A percentile compares a stretch with the other conserved stretches of the same genome.
Conservation (phyloP, 202 grass and related monocot species). For the Schoenoplectus tabernaemontani region DNA sequence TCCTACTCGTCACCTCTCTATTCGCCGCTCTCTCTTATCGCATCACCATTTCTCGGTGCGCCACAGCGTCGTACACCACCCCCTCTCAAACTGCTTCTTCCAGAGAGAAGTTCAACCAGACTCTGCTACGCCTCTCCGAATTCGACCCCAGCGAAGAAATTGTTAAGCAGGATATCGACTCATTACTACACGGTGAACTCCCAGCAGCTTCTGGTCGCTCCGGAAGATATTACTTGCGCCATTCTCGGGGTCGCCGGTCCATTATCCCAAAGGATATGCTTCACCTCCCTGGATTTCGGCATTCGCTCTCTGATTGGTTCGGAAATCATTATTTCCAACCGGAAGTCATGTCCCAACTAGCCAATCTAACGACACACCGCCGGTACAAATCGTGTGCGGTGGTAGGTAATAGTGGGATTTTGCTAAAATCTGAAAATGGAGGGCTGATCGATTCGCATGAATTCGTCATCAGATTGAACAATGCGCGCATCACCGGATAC, state of each 20-base stretch:
- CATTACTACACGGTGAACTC: slow-evolving; percentile 62
- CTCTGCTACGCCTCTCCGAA: slow-evolving; percentile 54
- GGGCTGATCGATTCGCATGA: slow-evolving; percentile 64
- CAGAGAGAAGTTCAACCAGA: slow-evolving; percentile 40
- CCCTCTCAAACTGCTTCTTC: neutral
- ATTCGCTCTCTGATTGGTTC: slow-evolving; percentile 58
- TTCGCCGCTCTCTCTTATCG: slow-evolving; percentile 43
- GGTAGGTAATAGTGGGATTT: slow-evolving; percentile 87
- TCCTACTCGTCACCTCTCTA: slow-evolving; percentile 49
- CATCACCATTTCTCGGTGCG: slow-evolving; percentile 23
- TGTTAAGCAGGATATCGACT: slow-evolving; percentile 50
- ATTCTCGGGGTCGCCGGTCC: no score
- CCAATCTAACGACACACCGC: slow-evolving; percentile 13
- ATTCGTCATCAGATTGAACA: slow-evolving; percentile 84
- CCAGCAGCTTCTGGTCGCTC: slow-evolving; percentile 24
- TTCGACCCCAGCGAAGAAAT: slow-evolving; percentile 36
- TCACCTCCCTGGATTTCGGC: slow-evolving; percentile 37
- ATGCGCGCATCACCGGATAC: slow-evolving; percentile 57
- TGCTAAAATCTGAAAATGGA: slow-evolving; percentile 48
- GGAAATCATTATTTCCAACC: slow-evolving; percentile 56
- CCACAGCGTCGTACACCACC: neutral
- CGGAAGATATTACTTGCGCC: slow-evolving; percentile 29
- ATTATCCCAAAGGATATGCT: slow-evolving; percentile 33
- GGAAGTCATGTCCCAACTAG: slow-evolving; percentile 39
- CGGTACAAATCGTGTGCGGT: slow-evolving; percentile 64